Conservation (phyloP, 495 filamentous ascomycete species). For the Chlorociboria aeruginascens region DNA sequence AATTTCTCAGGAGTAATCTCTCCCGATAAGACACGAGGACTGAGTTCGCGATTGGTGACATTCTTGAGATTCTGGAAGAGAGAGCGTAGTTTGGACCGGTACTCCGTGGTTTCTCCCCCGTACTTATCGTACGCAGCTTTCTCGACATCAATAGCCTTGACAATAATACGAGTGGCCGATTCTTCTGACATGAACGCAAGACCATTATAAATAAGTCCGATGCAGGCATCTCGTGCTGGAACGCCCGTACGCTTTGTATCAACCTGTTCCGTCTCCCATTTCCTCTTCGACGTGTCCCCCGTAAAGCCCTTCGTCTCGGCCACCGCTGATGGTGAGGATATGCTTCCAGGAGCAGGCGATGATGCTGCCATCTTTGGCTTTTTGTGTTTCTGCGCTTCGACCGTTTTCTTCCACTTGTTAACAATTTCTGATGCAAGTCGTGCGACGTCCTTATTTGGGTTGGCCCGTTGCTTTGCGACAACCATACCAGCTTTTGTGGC, state of each 20-base stretch:
- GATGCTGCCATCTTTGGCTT: conserved; percentile 24
- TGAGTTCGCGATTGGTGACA: conserved; percentile 68
- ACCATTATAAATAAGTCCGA: conserved; percentile 86
- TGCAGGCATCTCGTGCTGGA: conserved; percentile 60
- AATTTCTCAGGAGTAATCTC: conserved; percentile 60
- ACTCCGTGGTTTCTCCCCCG: conserved; percentile 56
- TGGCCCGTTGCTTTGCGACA: conserved; percentile 69
- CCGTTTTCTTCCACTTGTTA: conserved; percentile 71
- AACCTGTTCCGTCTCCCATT: conserved; percentile 67
- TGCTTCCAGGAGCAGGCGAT: conserved; percentile 21
- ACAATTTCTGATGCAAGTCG: conserved; percentile 69
- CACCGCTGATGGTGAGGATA: conserved; percentile 25
- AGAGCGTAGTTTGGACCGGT: conserved; percentile 77
- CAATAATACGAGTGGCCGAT: conserved; percentile 43
- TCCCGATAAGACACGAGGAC: conserved; percentile 59
- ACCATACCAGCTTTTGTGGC: conserved; percentile 85
- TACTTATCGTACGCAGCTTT: conserved; percentile 52
- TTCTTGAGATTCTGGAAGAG: conserved; percentile 90
- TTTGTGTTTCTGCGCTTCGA: conserved; percentile 51
- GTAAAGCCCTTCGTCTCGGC: conserved; percentile 43
- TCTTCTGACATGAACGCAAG: conserved; percentile 49
- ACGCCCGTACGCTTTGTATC: conserved; percentile 59
- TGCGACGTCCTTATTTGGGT: conserved; percentile 65
- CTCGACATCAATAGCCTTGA: conserved; percentile 62
- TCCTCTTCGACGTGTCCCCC: conserved; percentile 67